phyloP scores from a whole-genome alignment of 2,329 filamentous ascomycete species.

The Colletotrichum costaricense region DNA sequence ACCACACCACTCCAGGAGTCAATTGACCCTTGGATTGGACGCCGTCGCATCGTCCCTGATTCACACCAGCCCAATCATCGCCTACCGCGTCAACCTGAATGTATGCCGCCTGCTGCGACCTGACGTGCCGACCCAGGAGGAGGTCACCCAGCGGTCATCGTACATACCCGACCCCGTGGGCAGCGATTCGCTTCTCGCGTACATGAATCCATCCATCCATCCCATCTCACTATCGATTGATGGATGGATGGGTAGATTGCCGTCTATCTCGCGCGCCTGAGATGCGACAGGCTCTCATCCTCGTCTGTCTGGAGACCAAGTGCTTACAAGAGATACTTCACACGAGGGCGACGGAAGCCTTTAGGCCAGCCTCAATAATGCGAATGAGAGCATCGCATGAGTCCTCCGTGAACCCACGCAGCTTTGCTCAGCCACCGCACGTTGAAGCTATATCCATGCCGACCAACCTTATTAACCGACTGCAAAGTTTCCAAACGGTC shows the following conservation, averaged over 20 bases:
- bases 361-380: background rate
- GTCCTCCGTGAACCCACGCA: background rate
- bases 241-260: background rate
- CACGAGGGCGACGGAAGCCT: background rate
- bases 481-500: background rate
- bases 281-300: background rate
- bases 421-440: slow-evolving; percentile 1
- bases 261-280: background rate
- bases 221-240: background rate
- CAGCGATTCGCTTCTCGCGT: slow-evolving; percentile 15
- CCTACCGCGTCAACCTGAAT: slow-evolving; percentile 19
- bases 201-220: background rate
- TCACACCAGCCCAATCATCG: slow-evolving; percentile 27
- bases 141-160: slow-evolving; percentile 6
- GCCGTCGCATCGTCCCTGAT: slow-evolving; percentile 24
- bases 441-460: slow-evolving; percentile 1
- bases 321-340: background rate
- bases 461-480: background rate
- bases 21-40: slow-evolving; percentile 20
- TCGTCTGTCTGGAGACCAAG: background rate
- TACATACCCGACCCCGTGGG: slow-evolving; percentile 19
- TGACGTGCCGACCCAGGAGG: background rate
- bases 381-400: background rate
- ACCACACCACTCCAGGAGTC: slow-evolving; percentile 25
- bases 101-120: slow-evolving; percentile 13